phyloP scores from a whole-genome alignment of 805 yeast species.

The Candida coquimbonensis region DNA sequence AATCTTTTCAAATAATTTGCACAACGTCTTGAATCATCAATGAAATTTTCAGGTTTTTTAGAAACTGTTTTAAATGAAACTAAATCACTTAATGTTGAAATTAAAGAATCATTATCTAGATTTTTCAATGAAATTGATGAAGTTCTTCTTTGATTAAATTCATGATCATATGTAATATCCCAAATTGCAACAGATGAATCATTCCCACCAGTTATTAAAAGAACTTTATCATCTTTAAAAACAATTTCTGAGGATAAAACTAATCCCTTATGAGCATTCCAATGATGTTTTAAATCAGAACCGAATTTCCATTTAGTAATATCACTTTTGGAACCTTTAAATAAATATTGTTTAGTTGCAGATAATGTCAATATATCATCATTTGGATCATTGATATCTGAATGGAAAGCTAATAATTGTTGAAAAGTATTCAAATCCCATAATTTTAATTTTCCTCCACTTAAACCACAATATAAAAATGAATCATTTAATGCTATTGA shows the following conservation, averaged over 20 bases:
- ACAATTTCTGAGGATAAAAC: conserved; percentile 53
- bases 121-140: conserved; percentile 16
- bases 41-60: conserved; percentile 54
- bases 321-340: conserved; percentile 46
- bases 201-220: conserved; percentile 61
- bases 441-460: conserved; percentile 66
- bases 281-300: conserved; percentile 35
- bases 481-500: conserved; percentile 60
- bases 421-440: conserved; percentile 88
- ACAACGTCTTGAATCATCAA: conserved; percentile 81
- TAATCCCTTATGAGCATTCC: conserved; percentile 49
- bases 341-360: conserved; percentile 48
- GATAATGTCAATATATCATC: conserved; percentile 49
- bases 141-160: conserved; percentile 5
- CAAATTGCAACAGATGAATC: conserved; percentile 67
- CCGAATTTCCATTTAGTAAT: conserved; percentile 46
- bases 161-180: conserved; percentile 37
- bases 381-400: conserved; percentile 27
- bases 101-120: conserved; percentile 53
- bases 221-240: conserved; percentile 31
- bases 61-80: conserved; percentile 76
- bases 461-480: conserved; percentile 76
- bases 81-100: conserved; percentile 52
- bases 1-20: conserved; percentile 66
- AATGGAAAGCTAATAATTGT: conserved; percentile 38